These are phyloP conservation scores for Penicillium paneum DNA, from an alignment of 2,329 filamentous ascomycete species.

Conservation along the genomic window DNA sequence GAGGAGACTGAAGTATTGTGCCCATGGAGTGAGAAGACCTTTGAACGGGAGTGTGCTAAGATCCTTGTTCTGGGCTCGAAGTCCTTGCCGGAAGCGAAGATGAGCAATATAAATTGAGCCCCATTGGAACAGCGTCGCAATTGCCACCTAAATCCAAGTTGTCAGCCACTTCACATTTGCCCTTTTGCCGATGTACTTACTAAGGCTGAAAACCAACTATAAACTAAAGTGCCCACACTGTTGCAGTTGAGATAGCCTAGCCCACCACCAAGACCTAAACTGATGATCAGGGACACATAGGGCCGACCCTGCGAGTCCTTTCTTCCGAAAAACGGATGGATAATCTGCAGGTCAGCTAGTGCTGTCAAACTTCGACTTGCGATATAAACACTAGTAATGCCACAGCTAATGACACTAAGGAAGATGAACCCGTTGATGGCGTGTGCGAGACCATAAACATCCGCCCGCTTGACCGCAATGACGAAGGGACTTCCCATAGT, in stretches of 20 bases:
- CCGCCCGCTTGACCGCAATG: constrained; percentile 28
- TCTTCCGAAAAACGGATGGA: constrained; percentile 22
- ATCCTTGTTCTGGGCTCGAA: constrained; percentile 28
- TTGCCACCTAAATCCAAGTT: constrained; percentile 21
- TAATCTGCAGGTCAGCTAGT: constrained; percentile 27
- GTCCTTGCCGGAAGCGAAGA: constrained; percentile 27
- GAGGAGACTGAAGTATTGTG: constrained; percentile 24
- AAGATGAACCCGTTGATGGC: constrained; percentile 37
- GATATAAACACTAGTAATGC: constrained; percentile 35
- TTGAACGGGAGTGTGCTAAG: constrained; percentile 25
- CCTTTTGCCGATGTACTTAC: constrained; percentile 5
- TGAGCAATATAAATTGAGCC: constrained; percentile 27
- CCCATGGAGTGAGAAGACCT: constrained; percentile 25
- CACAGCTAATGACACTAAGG: constrained; percentile 35
- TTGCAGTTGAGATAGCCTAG: constrained; percentile 35
- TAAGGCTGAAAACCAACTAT: constrained; percentile 34
- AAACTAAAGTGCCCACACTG: constrained; percentile 26
- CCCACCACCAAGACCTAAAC: constrained; percentile 30
- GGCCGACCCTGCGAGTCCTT: constrained; percentile 29
- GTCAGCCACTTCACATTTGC: background rate
- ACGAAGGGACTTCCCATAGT: constrained; percentile 34
- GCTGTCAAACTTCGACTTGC: constrained; percentile 35
- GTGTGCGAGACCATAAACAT: constrained; percentile 31
- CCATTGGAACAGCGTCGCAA: constrained; percentile 33
- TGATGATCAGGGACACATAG: constrained; percentile 29